Conservation (phyloP, 805 yeast genomes). For the Monosporozyma aquatica region DNA sequence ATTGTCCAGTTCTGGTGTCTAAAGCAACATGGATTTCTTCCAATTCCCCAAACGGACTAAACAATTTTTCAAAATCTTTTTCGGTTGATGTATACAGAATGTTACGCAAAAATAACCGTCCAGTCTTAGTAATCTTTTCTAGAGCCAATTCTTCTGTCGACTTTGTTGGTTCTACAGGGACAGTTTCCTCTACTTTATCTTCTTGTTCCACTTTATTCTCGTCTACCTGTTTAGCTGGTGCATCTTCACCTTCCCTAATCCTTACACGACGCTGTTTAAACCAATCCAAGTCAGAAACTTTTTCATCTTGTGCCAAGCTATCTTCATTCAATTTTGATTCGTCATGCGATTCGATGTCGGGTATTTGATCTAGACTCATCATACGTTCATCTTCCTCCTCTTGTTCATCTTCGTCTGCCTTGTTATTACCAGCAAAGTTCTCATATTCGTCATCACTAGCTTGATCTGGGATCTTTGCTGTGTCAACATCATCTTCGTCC, state of each 20-base stretch:
- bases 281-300: conserved; percentile 79
- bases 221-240: conserved; percentile 6
- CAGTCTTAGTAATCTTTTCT: conserved; percentile 52
- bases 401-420: conserved; percentile 16
- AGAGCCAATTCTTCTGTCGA: conserved; percentile 39
- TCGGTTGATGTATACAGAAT: conserved; percentile 73
- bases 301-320: conserved; percentile 38
- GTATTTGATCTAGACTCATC: conserved; percentile 34
- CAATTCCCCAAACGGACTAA: conserved; percentile 57
- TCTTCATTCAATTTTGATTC: conserved; percentile 20
- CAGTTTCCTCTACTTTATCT: conserved; percentile 5
- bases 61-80: conserved; percentile 60
- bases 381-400: conserved; percentile 42
- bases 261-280: conserved; percentile 63
- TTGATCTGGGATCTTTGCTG: conserved; percentile 23
- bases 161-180: conserved; percentile 23
- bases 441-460: conserved; percentile 41
- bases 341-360: conserved; percentile 5
- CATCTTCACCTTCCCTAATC: conserved; percentile 44
- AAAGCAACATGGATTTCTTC: conserved; percentile 90
- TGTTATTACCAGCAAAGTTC: conserved; percentile 23
- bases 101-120: conserved; percentile 82
- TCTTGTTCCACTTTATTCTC: conserved; percentile 6
- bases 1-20: conserved; percentile 80
- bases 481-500: conserved; percentile 22